Percentiles rank a stretch among this genome's conserved stretches.
These are phyloP conservation scores for Sanguinoderma infundibulare DNA, from an alignment of 1,284 basidiomycete genomes.

Conservation along the genomic window DNA sequence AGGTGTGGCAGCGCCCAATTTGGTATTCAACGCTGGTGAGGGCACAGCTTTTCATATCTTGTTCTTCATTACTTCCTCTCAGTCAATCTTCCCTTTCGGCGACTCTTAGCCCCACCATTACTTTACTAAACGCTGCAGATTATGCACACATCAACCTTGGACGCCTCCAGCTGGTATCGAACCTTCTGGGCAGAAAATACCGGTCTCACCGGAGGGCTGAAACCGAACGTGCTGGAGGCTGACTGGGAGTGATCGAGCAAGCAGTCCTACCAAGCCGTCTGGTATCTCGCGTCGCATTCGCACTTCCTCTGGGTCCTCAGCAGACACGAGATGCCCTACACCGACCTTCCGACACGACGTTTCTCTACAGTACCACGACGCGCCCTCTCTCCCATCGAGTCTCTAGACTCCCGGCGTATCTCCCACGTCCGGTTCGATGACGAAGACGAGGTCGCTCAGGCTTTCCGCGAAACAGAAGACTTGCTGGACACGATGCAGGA, in stretches of 20 bases:
- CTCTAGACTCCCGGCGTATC: slow-evolving; percentile 6
- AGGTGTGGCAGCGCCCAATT: neutral
- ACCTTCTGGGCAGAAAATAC: neutral
- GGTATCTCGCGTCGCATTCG: neutral
- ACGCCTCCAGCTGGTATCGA: neutral
- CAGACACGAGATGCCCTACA: slow-evolving; percentile 19
- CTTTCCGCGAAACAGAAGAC: slow-evolving; percentile 3
- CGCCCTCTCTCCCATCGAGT: slow-evolving; percentile 1
- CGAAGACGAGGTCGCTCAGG: slow-evolving; percentile 4
- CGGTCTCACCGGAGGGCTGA: neutral
- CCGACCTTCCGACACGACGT: slow-evolving; percentile 19
- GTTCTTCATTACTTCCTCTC: neutral
- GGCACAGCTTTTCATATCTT: slow-evolving; percentile 1
- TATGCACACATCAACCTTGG: neutral
- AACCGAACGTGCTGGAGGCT: neutral
- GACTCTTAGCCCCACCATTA: neutral
- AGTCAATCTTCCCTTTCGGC: neutral
- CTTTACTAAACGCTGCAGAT: neutral
- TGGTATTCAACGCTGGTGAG: slow-evolving; percentile 1
- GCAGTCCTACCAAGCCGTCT: neutral
- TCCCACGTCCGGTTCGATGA: slow-evolving; percentile 31
- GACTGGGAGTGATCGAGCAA: neutral
- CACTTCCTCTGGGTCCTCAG: neutral
- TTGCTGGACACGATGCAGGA: slow-evolving; percentile 2
- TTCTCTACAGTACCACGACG: slow-evolving; percentile 13